phyloP scores from a whole-genome alignment of 768 basidiomycete genomes.

The Phanerochaete carnosa region DNA sequence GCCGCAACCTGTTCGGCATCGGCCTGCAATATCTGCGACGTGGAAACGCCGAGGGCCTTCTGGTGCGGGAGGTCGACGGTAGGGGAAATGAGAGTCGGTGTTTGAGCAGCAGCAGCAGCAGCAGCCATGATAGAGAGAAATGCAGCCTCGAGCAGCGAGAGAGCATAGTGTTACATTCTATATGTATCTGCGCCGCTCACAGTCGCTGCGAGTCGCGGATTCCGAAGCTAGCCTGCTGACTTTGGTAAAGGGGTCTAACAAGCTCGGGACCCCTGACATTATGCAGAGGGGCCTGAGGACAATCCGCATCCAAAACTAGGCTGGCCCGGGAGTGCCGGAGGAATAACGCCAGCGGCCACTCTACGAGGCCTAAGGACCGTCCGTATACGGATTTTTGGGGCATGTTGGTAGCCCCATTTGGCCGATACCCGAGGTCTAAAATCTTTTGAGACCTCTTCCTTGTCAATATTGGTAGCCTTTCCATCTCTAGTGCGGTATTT shows the following conservation, averaged over 20 bases:
- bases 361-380: too few relatives aligned
- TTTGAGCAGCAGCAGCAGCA: not conserved
- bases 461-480: too few relatives aligned
- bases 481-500: too few relatives aligned
- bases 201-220: not conserved
- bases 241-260: not conserved
- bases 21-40: not conserved
- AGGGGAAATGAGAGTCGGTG: not conserved
- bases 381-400: too few relatives aligned
- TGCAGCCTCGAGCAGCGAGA: not conserved
- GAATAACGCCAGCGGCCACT: too few relatives aligned
- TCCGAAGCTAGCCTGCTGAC: not conserved
- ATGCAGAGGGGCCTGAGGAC: too few relatives aligned
- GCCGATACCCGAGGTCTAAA: too few relatives aligned
- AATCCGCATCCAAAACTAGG: too few relatives aligned
- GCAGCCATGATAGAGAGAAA: not conserved
- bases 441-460: too few relatives aligned
- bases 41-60: constrained; percentile 4
- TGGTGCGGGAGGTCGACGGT: not conserved
- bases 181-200: not conserved
- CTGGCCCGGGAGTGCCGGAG: too few relatives aligned
- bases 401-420: too few relatives aligned
- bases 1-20: constrained; percentile 8
- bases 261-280: too few relatives aligned
- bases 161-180: not conserved